These are phyloP conservation scores for Pseudocercospora macadamiae DNA, from an alignment of 2,329 filamentous ascomycete genomes.

Conservation along the genomic window DNA sequence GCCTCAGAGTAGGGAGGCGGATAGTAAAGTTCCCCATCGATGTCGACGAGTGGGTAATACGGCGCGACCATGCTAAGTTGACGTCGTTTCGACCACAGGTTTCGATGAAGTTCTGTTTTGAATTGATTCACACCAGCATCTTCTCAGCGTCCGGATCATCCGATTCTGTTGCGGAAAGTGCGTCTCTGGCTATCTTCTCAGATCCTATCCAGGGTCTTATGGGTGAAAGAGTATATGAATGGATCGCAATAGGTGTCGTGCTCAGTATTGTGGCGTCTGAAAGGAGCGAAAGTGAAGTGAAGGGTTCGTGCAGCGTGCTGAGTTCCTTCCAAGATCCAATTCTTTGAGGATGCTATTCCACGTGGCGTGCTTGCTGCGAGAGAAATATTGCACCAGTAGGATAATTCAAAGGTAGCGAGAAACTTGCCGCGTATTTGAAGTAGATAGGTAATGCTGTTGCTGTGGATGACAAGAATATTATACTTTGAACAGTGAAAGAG, in stretches of 20 bases:
- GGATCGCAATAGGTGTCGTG: no score
- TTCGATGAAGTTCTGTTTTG: neutral
- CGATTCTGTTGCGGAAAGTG: neutral
- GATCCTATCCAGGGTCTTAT: no score
- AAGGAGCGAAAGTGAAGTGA: neutral
- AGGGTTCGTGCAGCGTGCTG: no score
- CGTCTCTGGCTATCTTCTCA: no score
- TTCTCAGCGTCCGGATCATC: neutral
- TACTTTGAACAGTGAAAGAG: neutral
- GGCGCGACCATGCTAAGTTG: conserved; percentile 17
- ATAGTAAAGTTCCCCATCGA: conserved; percentile 33
- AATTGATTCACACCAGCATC: neutral
- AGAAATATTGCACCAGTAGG: neutral
- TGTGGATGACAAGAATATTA: neutral
- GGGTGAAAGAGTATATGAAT: no score
- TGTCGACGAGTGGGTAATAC: conserved; percentile 26
- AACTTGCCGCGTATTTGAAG: neutral
- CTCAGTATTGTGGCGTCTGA: no score
- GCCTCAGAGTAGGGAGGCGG: conserved; percentile 35
- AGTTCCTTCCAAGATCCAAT: no score
- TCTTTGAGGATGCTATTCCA: no score
- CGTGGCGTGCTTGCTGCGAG: neutral
- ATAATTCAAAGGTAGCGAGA: neutral
- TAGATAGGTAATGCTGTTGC: neutral
- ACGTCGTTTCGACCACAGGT: neutral